A percentile compares a stretch with the other conserved stretches of the same genome.
These are phyloP conservation scores for Papiliotrema terrestris DNA, from an alignment of 1,284 basidiomycete species.

Conservation along the genomic window DNA sequence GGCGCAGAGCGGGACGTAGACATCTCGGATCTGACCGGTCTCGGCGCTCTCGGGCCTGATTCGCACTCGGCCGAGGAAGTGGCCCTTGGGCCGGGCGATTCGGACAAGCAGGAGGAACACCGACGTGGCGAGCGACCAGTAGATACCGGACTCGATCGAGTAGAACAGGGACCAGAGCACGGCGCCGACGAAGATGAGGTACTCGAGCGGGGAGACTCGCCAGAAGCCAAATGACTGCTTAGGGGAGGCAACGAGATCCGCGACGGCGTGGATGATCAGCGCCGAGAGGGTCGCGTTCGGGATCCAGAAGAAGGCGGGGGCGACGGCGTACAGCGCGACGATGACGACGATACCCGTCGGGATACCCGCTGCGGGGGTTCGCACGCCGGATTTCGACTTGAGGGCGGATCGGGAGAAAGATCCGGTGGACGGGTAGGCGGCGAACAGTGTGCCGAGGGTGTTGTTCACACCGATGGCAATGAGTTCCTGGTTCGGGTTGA, in stretches of 20 bases:
- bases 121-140: conserved; percentile 79
- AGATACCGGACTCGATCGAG: conserved; percentile 91
- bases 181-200: conserved; percentile 76
- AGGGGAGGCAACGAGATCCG: conserved; percentile 85
- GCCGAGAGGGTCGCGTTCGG: conserved; percentile 68
- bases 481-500: conserved; percentile 95
- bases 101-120: conserved; percentile 81
- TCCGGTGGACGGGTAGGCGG: conserved; percentile 93
- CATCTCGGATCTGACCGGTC: conserved; percentile 48
- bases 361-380: conserved; percentile 88
- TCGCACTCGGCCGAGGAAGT: conserved; percentile 80
- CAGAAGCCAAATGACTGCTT: conserved; percentile 86
- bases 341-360: conserved; percentile 84
- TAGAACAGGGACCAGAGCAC: conserved; percentile 87
- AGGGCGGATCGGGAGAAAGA: conserved; percentile 96
- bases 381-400: conserved; percentile 93
- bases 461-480: conserved; percentile 89
- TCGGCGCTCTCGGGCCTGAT: conserved; percentile 53
- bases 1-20: conserved; percentile 71
- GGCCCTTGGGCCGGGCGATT: conserved; percentile 83
- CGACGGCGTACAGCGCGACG: conserved; percentile 89
- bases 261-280: conserved; percentile 93
- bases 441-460: conserved; percentile 72
- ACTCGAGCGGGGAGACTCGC: conserved; percentile 90
- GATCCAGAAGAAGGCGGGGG: conserved; percentile 71